Base-by-base conservation (phyloP, 345 rosid genomes). In the Lumnitzera littorea region DNA sequence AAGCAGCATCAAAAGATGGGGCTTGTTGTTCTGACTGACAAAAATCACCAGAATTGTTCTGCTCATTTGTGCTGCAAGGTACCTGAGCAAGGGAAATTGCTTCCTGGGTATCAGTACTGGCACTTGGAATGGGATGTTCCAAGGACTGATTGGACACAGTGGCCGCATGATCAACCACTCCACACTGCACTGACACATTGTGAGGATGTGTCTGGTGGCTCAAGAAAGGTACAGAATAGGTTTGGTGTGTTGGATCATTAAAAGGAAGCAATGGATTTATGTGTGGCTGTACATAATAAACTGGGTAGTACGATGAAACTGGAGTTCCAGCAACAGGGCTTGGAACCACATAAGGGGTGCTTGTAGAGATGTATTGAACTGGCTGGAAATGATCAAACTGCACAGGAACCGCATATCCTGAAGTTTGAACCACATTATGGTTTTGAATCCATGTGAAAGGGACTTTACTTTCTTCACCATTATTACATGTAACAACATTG, bases 171-270 rank as follows among this genome's bases (percentile, higher is more conserved):
- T 66, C 75, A 56, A 68, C 57, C 56, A 69, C 55, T 47, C 73
- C 65, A 48, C 69, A 56, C 20, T 74, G 87, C 67, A 57, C 49
- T 7, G 76, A 66, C 15, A 70, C 16, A 64, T 58, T 71, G 55
- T 76, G 67, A 47, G 70, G 66, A 47, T 69, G 80, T 48, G 71
- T 23, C 57, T 66, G 80, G 55, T 62, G 43, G 61, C 78, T 82
- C 23, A 64, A 73, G 58, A 67, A 70, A 4, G 92, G 86, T 31
- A 78, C 46, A 14, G 82, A 84, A 53, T 69, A 78, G 3, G 83
- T 69, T 15, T 79, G 87, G 64, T 73, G 79, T 8, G 78, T 62
- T 53, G 70, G 83, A 61, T 78, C 82, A 62, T 78, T 77, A 50
- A 70, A 13, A 2, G 71, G 82, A 68, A 66, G 68, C 61, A 69